A percentile compares a stretch with the other conserved stretches of the same genome.
Evolutionary conservation across 129 eudicot species (phyloP).

Genomic region (Lactuca sativa): DNA sequence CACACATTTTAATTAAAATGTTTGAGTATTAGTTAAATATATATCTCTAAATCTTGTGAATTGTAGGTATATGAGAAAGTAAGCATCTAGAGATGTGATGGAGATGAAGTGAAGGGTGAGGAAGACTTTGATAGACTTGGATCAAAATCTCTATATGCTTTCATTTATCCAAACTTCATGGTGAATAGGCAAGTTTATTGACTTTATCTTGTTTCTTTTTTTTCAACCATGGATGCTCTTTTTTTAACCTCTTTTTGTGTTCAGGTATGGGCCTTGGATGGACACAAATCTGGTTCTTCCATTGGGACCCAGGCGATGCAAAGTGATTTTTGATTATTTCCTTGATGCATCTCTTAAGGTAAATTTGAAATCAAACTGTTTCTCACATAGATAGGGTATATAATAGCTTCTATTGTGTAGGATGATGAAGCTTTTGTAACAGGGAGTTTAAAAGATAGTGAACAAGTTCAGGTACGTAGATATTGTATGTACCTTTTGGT

Average conservation of each 20-base stretch:
- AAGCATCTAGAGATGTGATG: slow-evolving; percentile 76
- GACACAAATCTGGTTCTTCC: slow-evolving; percentile 92
- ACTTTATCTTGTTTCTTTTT: not conserved
- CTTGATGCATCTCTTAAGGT: slow-evolving; percentile 75
- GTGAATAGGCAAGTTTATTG: slow-evolving; percentile 72
- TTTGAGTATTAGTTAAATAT: not conserved
- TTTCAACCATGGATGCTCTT: not conserved
- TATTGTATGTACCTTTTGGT: not conserved
- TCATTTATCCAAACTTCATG: slow-evolving; percentile 93
- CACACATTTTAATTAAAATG: not conserved
- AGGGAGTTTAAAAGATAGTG: slow-evolving; percentile 65
- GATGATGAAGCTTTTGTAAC: slow-evolving; percentile 59
- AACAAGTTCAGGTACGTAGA: slow-evolving; percentile 66
- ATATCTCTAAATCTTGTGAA: not conserved
- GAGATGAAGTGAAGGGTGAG: too few species aligned
- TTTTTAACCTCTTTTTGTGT: not conserved
- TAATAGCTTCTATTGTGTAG: slow-evolving; percentile 31
- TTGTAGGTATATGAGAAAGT: slow-evolving; percentile 79
- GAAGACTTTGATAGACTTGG: slow-evolving; percentile 74
- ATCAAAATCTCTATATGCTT: slow-evolving; percentile 77
- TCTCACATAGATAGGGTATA: not conserved
- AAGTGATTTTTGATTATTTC: slow-evolving; percentile 89
- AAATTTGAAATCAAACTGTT: slow-evolving; percentile 9
- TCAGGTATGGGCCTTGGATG: slow-evolving; percentile 99
- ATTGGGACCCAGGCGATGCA: slow-evolving; percentile 75